Conservation (phyloP, 768 basidiomycete genomes). For the Royoungia palumana region DNA sequence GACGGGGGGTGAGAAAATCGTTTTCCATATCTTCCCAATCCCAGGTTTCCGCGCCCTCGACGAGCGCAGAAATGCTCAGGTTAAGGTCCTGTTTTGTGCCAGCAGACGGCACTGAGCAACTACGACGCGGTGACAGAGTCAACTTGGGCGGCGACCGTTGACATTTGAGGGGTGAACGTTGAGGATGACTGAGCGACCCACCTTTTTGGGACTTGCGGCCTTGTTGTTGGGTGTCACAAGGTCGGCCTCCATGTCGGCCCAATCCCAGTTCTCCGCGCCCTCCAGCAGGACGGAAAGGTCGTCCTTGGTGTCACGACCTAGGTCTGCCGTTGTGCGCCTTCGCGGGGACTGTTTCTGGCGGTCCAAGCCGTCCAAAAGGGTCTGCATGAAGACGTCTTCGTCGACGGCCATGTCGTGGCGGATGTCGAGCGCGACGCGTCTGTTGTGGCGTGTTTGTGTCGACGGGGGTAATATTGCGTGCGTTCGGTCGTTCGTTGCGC, state of each 20-base stretch:
- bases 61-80: slow-evolving; percentile 45
- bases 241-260: slow-evolving; percentile 54
- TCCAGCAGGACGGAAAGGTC: slow-evolving; percentile 53
- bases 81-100: slow-evolving; percentile 20
- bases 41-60: slow-evolving; percentile 68
- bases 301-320: not conserved
- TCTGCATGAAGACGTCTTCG: slow-evolving; percentile 59
- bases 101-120: slow-evolving; percentile 7
- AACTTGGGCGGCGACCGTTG: slow-evolving; percentile 19
- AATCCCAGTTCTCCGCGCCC: slow-evolving; percentile 70
- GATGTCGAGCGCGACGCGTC: slow-evolving; percentile 22
- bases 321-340: slow-evolving; percentile 13
- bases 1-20: slow-evolving; percentile 49
- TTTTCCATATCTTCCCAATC: slow-evolving; percentile 59
- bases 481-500: slow-evolving; percentile 2
- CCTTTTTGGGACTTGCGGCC: slow-evolving; percentile 26
- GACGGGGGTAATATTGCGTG: slow-evolving; percentile 23
- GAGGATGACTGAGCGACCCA: not conserved
- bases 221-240: slow-evolving; percentile 51
- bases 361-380: slow-evolving; percentile 49
- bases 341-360: slow-evolving; percentile 21
- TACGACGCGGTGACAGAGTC: slow-evolving; percentile 8
- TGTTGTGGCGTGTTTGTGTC: slow-evolving; percentile 15
- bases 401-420: slow-evolving; percentile 37
- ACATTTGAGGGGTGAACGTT: slow-evolving; percentile 14